phyloP scores from a whole-genome alignment of 257 asterid species.

The Lantana camara region DNA sequence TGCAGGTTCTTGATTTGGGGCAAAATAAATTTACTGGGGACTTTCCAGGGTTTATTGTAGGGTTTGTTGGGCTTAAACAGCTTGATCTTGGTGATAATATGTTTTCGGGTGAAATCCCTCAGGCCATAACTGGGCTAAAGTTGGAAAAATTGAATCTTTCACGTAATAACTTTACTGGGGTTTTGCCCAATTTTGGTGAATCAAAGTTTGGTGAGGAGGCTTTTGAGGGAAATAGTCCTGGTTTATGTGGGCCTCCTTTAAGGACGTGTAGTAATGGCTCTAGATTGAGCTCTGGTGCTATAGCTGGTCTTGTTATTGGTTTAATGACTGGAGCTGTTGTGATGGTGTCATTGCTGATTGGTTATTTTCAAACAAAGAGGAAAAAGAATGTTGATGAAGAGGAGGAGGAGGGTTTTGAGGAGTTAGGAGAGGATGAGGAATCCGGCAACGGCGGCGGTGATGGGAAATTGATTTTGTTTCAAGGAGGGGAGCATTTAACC shows the following conservation, averaged over 20 bases:
- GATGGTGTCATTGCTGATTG: constrained; percentile 75
- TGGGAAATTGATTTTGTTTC: constrained; percentile 85
- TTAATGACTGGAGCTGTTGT: constrained; percentile 85
- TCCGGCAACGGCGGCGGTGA: constrained; percentile 45
- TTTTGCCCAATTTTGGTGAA: constrained; percentile 69
- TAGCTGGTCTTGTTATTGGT: constrained; percentile 95
- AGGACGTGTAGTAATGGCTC: constrained; percentile 58
- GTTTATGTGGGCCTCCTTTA: constrained; percentile 81
- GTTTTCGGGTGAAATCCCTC: constrained; percentile 71
- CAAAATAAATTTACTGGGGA: constrained; percentile 65
- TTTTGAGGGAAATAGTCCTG: constrained; percentile 78
- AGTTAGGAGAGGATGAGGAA: constrained; percentile 58
- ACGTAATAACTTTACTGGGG: constrained; percentile 85
- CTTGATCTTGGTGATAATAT: constrained; percentile 76
- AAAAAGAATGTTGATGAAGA: constrained; percentile 63
- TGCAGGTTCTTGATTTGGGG: constrained; percentile 83
- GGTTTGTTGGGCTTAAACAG: constrained; percentile 58
- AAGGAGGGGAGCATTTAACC: constrained; percentile 89
- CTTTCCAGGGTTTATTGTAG: constrained; percentile 68
- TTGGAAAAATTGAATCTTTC: constrained; percentile 89
- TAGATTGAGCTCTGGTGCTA: constrained; percentile 82
- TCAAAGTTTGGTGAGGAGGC: constrained; percentile 72
- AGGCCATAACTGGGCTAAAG: constrained; percentile 42
- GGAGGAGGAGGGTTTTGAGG: constrained; percentile 75
- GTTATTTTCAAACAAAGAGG: constrained; percentile 83